Evolutionary conservation across 495 filamentous ascomycete species (phyloP), one percentile per base, ranked within the genome.

Genomic region (Daldinia bambusicola): DNA sequence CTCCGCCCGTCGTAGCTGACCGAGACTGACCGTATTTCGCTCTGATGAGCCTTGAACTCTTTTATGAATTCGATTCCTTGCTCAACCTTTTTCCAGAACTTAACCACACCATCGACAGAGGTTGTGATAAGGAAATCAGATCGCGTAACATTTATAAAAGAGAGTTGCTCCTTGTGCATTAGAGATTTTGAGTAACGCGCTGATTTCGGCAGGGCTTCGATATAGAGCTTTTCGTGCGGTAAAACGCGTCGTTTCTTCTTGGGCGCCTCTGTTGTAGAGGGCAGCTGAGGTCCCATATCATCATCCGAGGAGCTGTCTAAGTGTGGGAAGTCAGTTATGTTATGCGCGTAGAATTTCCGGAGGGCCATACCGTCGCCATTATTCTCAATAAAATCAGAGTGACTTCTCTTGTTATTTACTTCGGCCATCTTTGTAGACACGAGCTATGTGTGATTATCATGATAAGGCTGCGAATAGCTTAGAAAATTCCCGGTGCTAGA

Each of bases 11-110:
- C 95, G 40, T 89, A 85, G 77, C 95, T 98, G 18, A 91, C 88
- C 53, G 89, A 93, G 32, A 94, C 92, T 40, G 90, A 89, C 36
- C 83, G 88, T 74, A 98, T 93, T 77, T 96, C 94, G 34, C 92
- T 92, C 61, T 84, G 84, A 78, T 98, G 96, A 16, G 94, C 94
- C 64, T 89, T 89, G 82, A 97, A 99, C 82, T 98, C 94, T 81
- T 99, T 99, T 14, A 98, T 94, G 73, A 98, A 98, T 80, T 99
- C 95, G 36, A 98, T 92, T 0, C 93, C 93, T 8, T 91, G 90
- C 4, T 88, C 89, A 67, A 92, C 87, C 81, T 99, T 99, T 85
- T 99, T 98, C 95, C 95, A 99, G 80, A 98, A 99, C 79, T 98
- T 98, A 57, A 98, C 95, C 0, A 93, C 90, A 2, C 96, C 96